Conservation (phyloP, 495 filamentous ascomycete genomes). For the Aspergillus affinis region DNA sequence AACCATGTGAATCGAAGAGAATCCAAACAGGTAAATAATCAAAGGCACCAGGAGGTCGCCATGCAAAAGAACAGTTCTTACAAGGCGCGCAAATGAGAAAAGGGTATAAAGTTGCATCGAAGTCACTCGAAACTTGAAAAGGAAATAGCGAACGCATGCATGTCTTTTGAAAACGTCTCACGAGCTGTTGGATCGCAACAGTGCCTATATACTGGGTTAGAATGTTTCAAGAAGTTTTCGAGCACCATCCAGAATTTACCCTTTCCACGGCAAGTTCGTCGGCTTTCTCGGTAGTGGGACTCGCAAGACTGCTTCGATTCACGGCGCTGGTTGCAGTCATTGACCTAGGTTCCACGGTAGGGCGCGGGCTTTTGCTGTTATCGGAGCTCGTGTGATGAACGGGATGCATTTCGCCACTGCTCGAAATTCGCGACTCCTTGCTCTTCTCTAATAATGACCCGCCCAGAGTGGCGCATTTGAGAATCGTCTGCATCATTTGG, state of each 20-base stretch:
- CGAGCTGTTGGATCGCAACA: conserved; percentile 45
- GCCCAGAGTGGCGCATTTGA: conserved; percentile 92
- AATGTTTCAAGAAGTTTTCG: conserved; percentile 9
- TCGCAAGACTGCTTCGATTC: conserved; percentile 52
- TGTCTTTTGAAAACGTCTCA: conserved; percentile 22
- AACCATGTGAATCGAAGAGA: conserved; percentile 6
- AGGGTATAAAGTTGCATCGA: conserved; percentile 31
- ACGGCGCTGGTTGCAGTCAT: conserved; percentile 63
- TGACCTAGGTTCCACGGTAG: conserved; percentile 53
- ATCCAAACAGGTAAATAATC: conserved; percentile 8
- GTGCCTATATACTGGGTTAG: conserved; percentile 27
- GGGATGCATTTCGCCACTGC: conserved; percentile 52
- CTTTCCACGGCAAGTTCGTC: conserved; percentile 69
- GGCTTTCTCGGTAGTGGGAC: conserved; percentile 60
- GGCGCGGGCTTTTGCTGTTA: conserved; percentile 38
- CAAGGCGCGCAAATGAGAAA: conserved; percentile 22
- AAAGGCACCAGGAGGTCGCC: conserved; percentile 16
- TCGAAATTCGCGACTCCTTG: conserved; percentile 57
- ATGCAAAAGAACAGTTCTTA: conserved; percentile 24
- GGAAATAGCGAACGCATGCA: conserved; percentile 21
- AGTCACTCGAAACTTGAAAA: conserved; percentile 23
- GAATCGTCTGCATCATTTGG: conserved; percentile 96
- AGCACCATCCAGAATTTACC: conserved; percentile 49
- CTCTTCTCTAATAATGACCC: conserved; percentile 79
- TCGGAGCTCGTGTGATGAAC: conserved; percentile 34